A percentile compares a stretch with the other conserved stretches of the same genome.
These are phyloP conservation scores for Friedmanniomyces endolithicus DNA, from an alignment of 495 filamentous ascomycete species.

Conservation along the genomic window DNA sequence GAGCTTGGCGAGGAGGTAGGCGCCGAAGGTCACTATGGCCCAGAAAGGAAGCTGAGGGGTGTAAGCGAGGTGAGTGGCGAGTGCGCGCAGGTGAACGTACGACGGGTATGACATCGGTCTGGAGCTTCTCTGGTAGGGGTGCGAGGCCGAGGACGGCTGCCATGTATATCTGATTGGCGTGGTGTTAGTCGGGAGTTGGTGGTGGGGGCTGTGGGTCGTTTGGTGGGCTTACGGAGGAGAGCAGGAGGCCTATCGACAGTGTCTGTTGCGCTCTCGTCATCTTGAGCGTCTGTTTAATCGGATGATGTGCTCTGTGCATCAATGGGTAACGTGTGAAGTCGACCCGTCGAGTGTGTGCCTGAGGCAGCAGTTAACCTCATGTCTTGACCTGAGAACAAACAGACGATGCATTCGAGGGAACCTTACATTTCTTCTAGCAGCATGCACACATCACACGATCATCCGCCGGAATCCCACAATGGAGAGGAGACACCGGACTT, in stretches of 20 bases:
- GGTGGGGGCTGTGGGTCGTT: slow-evolving; percentile 2
- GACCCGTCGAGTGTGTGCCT: neutral
- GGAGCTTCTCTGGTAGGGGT: slow-evolving; percentile 63
- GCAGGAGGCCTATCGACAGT: slow-evolving; percentile 69
- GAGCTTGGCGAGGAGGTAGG: slow-evolving; percentile 82
- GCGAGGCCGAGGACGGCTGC: slow-evolving; percentile 72
- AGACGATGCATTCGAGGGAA: too few relatives aligned
- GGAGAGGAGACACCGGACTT: neutral
- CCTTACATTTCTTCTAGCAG: too few relatives aligned
- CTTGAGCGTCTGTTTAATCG: neutral
- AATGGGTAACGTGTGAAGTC: too few relatives aligned
- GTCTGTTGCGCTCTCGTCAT: slow-evolving; percentile 96
- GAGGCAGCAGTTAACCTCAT: neutral
- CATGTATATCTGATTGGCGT: slow-evolving; percentile 65
- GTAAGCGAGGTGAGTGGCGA: neutral
- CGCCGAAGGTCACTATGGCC: slow-evolving; percentile 80
- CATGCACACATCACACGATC: neutral
- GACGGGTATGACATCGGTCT: slow-evolving; percentile 58
- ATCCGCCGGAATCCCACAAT: neutral
- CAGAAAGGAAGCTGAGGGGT: slow-evolving; percentile 89
- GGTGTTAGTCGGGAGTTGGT: neutral
- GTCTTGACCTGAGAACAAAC: too few relatives aligned
- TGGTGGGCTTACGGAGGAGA: slow-evolving; percentile 60
- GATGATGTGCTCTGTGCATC: neutral
- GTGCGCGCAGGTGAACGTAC: slow-evolving; percentile 32